A percentile compares a stretch with the other conserved stretches of the same genome.
Conservation (phyloP, 2,329 filamentous ascomycete species). For the Fusarium brachygibbosum region DNA sequence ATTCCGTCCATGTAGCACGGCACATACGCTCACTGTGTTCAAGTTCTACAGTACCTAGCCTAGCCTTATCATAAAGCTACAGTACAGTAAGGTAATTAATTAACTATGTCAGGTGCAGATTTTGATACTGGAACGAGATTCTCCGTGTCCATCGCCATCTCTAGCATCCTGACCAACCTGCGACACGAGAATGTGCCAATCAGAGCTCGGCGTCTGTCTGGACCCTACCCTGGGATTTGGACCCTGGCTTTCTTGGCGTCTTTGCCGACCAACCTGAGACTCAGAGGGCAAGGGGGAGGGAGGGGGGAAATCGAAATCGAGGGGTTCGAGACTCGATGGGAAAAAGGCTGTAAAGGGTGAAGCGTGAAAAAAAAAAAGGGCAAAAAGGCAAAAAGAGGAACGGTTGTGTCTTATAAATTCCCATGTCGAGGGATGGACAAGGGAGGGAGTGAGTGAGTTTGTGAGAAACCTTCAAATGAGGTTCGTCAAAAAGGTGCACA, state of each 20-base stretch:
- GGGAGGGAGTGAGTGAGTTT: constrained; percentile 11
- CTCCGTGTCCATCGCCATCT: constrained; percentile 45
- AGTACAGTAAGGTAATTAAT: constrained; percentile 22
- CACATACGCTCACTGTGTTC: constrained; percentile 30
- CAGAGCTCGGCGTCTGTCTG: constrained; percentile 20
- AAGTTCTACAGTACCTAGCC: neutral
- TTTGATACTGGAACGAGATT: constrained; percentile 44
- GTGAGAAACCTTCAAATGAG: constrained; percentile 20
- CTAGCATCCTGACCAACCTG: constrained; percentile 43
- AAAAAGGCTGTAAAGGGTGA: constrained; percentile 31
- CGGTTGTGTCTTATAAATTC: constrained; percentile 44
- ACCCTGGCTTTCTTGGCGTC: constrained; percentile 34
- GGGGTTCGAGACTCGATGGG: constrained; percentile 24
- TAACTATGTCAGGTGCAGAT: constrained; percentile 30
- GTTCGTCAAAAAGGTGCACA: constrained; percentile 12
- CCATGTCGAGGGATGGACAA: constrained; percentile 36
- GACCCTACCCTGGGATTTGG: constrained; percentile 12
- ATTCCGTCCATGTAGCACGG: constrained; percentile 37
- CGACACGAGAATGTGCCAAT: constrained; percentile 43
- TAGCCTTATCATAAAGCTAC: constrained; percentile 31
- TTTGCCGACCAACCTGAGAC: constrained; percentile 48
- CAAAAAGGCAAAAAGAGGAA: constrained; percentile 8
- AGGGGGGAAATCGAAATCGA: constrained; percentile 12
- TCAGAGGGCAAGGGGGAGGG: constrained; percentile 28
- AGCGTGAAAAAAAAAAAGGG: constrained; percentile 22